These are phyloP conservation scores for Bipolaris bicolor DNA, from an alignment of 2,329 filamentous ascomycete genomes.

Conservation along the genomic window DNA sequence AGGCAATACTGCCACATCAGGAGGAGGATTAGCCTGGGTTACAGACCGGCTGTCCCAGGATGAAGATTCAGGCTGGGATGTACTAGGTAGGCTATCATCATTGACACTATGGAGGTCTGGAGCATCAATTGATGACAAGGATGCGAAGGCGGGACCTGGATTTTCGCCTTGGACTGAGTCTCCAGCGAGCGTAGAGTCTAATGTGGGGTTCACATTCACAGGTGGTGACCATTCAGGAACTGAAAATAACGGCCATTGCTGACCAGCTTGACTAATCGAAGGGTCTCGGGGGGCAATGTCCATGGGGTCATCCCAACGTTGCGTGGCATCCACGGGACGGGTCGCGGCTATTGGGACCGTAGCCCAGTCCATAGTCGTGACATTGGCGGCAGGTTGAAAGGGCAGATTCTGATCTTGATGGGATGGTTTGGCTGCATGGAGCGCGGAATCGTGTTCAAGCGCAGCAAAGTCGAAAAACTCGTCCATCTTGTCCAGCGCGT, in stretches of 20 bases:
- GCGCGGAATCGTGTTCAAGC: constrained; percentile 30
- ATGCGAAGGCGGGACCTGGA: neutral
- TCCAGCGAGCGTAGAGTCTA: neutral
- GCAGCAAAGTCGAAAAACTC: constrained; percentile 48
- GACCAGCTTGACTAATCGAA: neutral
- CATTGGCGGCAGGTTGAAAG: constrained; percentile 5
- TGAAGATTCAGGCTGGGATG: neutral
- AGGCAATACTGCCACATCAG: neutral
- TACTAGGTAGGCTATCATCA: neutral
- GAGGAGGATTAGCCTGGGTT: neutral
- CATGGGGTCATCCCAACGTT: constrained; percentile 9
- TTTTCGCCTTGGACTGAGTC: neutral
- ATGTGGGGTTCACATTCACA: neutral
- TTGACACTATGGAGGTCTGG: neutral
- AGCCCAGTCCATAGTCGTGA: constrained; percentile 39
- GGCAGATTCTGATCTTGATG: constrained; percentile 1
- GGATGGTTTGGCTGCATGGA: neutral
- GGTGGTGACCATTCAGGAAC: neutral
- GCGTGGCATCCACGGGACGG: neutral
- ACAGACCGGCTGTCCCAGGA: neutral
- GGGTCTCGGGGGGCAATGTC: neutral
- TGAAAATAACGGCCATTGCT: constrained; percentile 10
- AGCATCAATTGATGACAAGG: constrained; percentile 13
- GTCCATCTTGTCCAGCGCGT: constrained; percentile 31
- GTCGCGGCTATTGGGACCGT: constrained; percentile 12